Base-by-base conservation (phyloP, 2,329 filamentous ascomycete genomes). In the Microcera coccophila region DNA sequence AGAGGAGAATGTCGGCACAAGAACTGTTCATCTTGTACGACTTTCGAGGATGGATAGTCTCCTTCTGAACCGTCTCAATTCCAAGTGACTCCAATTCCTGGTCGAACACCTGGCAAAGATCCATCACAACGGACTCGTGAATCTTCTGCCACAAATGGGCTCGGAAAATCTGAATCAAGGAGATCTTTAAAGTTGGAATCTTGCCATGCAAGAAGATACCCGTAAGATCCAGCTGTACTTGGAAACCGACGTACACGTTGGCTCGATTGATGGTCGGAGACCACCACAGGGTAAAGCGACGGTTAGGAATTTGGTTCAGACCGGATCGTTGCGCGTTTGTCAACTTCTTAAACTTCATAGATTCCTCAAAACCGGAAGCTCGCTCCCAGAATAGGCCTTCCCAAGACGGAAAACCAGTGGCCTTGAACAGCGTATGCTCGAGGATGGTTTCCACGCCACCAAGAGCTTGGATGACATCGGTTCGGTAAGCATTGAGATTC, bases 1-100 rank as follows among this genome's bases (percentile, higher is more conserved):
- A 98, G 9, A 98, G 79, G 41, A 97, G 76, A 50, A 98, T 96
- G 66, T 98, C 93, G 4, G 94, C 93, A 60, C 93, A 97, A 44
- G 91, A 97, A 60, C 90, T 96, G 75, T 98, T 98, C 93, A 98
- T 98, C 81, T 98, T 98, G 81, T 98, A 98, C 4, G 90, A 96
- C 71, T 98, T 98, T 80, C 93, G 81, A 39, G 93, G 93, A 73
- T 98, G 93, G 46, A 98, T 98, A 0, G 93, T 97, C 72, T 98
- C 93, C 69, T 98, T 98, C 64, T 98, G 93, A 4, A 97, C 93
- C 2, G 90, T 94, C 68, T 98, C 93, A 45, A 98, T 96, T 26
- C 90, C 90, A 4, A 98, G 75, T 22, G 93, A 90, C 66, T 98
- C 93, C 33, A 98, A 73, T 64, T 98, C 93, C 62, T 97, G 91